A percentile compares a stretch with the other conserved stretches of the same genome.
These are phyloP conservation scores for Daldinia loculata DNA, from an alignment of 495 filamentous ascomycete genomes.

Conservation along the genomic window DNA sequence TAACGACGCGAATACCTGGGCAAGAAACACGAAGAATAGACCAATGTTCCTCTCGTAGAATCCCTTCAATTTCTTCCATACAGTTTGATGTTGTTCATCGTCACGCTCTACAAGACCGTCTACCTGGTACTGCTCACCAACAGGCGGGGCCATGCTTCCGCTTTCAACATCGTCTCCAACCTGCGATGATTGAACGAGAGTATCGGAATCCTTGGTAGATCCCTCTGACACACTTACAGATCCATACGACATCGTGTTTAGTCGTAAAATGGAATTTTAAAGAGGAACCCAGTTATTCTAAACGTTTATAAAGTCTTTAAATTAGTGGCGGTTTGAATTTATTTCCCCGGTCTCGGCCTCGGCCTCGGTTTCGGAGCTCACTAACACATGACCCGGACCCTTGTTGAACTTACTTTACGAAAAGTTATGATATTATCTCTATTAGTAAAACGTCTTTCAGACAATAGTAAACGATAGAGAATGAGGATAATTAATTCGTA, in stretches of 20 bases:
- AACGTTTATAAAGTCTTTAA: background rate
- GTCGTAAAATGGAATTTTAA: background rate
- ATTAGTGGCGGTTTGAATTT: conserved; percentile 7
- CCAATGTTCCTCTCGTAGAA: conserved; percentile 66
- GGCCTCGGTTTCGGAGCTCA: conserved; percentile 21
- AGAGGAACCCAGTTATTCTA: background rate
- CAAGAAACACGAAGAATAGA: conserved; percentile 71
- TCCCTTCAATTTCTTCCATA: conserved; percentile 17
- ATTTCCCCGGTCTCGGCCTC: conserved; percentile 29
- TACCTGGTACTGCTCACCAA: conserved; percentile 1
- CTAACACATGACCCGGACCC: background rate
- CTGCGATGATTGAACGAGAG: conserved; percentile 9
- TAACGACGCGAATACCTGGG: conserved; percentile 75
- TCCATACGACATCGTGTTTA: conserved; percentile 31
- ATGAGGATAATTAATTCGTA: background rate
- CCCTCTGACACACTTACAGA: conserved; percentile 10
- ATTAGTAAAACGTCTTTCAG: background rate
- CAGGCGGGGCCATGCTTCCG: background rate
- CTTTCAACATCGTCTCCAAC: conserved; percentile 7
- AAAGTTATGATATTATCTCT: background rate
- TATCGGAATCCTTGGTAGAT: conserved; percentile 1
- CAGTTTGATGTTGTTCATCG: background rate
- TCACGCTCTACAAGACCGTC: background rate
- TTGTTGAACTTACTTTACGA: background rate
- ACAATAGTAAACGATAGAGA: background rate